Evolutionary conservation across 331 rosid genomes (phyloP).

Genomic region (Acacia pycnantha): DNA sequence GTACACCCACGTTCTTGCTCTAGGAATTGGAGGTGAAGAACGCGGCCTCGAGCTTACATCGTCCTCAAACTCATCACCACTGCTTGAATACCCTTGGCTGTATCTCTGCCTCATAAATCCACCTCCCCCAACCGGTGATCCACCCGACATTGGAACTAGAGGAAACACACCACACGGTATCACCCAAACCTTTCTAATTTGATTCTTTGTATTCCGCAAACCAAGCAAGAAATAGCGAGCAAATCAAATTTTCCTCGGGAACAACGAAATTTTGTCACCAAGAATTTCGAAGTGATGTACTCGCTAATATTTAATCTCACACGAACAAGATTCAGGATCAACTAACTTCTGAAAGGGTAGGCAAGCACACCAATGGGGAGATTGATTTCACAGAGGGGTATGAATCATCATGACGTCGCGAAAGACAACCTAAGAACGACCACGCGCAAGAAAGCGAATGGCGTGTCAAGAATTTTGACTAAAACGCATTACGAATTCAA

Average conservation of each 20-base stretch:
- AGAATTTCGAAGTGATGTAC: slow-evolving; percentile 4
- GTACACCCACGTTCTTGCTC: slow-evolving; percentile 65
- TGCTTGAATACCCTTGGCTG: slow-evolving; percentile 89
- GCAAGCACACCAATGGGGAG: not conserved
- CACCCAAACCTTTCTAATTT: slow-evolving; percentile 33
- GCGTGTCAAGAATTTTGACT: not conserved
- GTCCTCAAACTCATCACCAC: slow-evolving; percentile 97
- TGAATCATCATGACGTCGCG: slow-evolving; percentile 23
- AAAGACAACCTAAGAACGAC: slow-evolving; percentile 16
- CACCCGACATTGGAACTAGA: slow-evolving; percentile 78
- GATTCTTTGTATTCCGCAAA: slow-evolving; percentile 27
- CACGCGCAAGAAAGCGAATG: not conserved
- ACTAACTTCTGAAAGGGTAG: not conserved
- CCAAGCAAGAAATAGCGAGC: slow-evolving; percentile 23
- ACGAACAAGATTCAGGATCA: slow-evolving; percentile 30
- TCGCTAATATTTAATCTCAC: slow-evolving; percentile 8
- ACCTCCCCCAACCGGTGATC: slow-evolving; percentile 82
- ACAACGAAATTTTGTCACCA: slow-evolving; percentile 19
- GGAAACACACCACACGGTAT: slow-evolving; percentile 36
- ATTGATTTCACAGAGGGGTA: slow-evolving; percentile 13
- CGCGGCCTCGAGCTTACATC: slow-evolving; percentile 85
- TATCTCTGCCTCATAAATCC: slow-evolving; percentile 94
- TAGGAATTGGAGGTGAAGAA: slow-evolving; percentile 43
- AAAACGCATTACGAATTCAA: slow-evolving; percentile 33
- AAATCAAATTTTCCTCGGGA: slow-evolving; percentile 20